Conservation (phyloP, 352 stramenopile genomes). For the Pythium grandisporangium region DNA sequence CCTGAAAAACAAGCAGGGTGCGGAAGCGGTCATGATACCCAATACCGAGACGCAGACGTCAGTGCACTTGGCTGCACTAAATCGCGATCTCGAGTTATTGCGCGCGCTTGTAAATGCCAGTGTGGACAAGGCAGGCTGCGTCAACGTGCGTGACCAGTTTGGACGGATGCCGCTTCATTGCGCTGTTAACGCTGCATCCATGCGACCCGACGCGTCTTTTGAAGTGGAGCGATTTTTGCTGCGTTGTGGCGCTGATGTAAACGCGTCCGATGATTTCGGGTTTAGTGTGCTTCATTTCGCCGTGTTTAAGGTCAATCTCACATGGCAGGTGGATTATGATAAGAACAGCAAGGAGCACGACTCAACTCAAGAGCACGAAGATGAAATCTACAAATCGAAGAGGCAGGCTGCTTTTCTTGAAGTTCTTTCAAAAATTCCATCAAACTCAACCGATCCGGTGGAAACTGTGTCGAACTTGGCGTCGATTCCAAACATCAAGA, state of each 20-base stretch:
- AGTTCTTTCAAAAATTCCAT: slow-evolving; percentile 18
- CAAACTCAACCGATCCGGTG: slow-evolving; percentile 32
- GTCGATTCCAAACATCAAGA: slow-evolving; percentile 20
- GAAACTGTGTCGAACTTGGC: slow-evolving; percentile 52
- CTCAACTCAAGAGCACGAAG: slow-evolving; percentile 10
- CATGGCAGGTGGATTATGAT: slow-evolving; percentile 37
- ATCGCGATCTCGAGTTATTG: slow-evolving; percentile 55
- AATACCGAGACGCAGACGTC: slow-evolving; percentile 38
- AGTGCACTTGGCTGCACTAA: slow-evolving; percentile 45
- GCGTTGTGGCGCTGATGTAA: slow-evolving; percentile 25
- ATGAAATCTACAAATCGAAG: slow-evolving; percentile 22
- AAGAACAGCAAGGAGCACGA: slow-evolving; percentile 1
- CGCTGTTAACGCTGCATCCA: slow-evolving; percentile 35
- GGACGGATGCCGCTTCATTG: slow-evolving; percentile 43
- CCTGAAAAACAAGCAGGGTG: too few relatives aligned
- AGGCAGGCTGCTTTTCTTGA: slow-evolving; percentile 23
- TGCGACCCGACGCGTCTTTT: slow-evolving; percentile 49
- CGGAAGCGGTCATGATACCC: too few relatives aligned
- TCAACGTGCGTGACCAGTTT: slow-evolving; percentile 27
- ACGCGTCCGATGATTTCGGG: slow-evolving; percentile 35
- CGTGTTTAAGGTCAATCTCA: slow-evolving; percentile 40
- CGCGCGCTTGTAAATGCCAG: slow-evolving; percentile 30
- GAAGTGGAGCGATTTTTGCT: slow-evolving; percentile 47
- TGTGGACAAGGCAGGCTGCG: slow-evolving; percentile 19
- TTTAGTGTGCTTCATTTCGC: slow-evolving; percentile 43